These are phyloP conservation scores for Venturia effusa DNA, from an alignment of 2,329 filamentous ascomycete species.

Conservation along the genomic window DNA sequence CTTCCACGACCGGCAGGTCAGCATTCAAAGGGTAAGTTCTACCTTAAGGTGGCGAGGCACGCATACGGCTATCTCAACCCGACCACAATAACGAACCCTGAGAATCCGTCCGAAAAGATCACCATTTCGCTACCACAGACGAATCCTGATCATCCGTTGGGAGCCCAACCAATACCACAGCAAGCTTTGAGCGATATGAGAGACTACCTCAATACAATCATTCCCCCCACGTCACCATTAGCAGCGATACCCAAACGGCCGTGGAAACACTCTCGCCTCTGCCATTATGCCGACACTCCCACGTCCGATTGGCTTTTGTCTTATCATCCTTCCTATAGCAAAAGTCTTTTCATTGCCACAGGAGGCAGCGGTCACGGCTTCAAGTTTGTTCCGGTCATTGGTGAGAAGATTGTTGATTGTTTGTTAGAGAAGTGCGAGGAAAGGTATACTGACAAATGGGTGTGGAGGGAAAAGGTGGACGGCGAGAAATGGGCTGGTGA, in stretches of 20 bases:
- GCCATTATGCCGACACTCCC: constrained; percentile 47
- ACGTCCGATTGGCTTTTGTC: constrained; percentile 45
- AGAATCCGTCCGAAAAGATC: constrained; percentile 21
- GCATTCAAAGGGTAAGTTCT: constrained; percentile 8
- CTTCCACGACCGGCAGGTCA: constrained; percentile 16
- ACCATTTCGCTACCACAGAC: constrained; percentile 34
- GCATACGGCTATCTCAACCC: constrained; percentile 40
- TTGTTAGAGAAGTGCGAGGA: constrained; percentile 28
- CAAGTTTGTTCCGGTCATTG: constrained; percentile 50
- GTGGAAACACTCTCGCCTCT: constrained; percentile 38
- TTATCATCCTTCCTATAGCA: constrained; percentile 36
- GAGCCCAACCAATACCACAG: constrained; percentile 19
- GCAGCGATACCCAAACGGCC: constrained; percentile 28
- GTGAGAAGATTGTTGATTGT: constrained; percentile 43
- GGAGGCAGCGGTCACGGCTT: constrained; percentile 53
- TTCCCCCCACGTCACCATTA: constrained; percentile 15
- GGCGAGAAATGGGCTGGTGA: constrained; percentile 23
- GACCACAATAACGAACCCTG: constrained; percentile 35
- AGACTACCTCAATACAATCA: constrained; percentile 18
- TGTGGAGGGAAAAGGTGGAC: constrained; percentile 31
- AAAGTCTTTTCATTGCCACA: constrained; percentile 47
- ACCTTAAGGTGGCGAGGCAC: constrained; percentile 40
- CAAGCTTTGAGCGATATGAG: constrained; percentile 24
- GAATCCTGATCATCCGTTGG: constrained; percentile 36
- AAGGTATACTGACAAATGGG: constrained; percentile 53